Evolutionary conservation across 2,329 filamentous ascomycete species (phyloP), one percentile per base, ranked within the genome.

Genomic region (Trichoderma sp.): DNA sequence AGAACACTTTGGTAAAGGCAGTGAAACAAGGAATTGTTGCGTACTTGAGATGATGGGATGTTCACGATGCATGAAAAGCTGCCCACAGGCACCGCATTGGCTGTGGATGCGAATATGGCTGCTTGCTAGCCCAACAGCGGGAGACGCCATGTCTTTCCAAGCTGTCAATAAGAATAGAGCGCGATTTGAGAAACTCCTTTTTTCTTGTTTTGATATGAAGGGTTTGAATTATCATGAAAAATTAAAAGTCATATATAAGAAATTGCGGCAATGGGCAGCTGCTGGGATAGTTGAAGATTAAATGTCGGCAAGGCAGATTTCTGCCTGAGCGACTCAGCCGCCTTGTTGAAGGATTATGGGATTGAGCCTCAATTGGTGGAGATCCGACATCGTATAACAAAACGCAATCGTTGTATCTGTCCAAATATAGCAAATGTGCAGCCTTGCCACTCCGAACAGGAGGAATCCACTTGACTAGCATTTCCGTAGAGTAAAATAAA

Each of bases 51-150:
- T 4, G 47, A 68, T 47, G 8, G 43, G 7, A 24, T 3, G 4
- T 31, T 68, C 57, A 24, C 57, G 56, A 55, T 31, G 43, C 47
- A n/a, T 4, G 16, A 68, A 68, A 4, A 68, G 47, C 21, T 68
- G 56, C 19, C 65, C 49, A 40, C 65, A 68, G 3, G 65, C 65
- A 33, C 55, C 65, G 10, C 65, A 68, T 10, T 68, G 65, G 13
- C 5, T 8, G 33, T 61, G 43, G 7, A 68, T 61, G 10, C 27
- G 58, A 11, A 40, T 7, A 21, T 47, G 43, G 5, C 4, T 5
- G 35, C 2, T 40, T 16, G 13, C 35, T 16, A 2, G 37, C 16
- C 5, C 37, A 16, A 4, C 16, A 1, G 35, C 35, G 13, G 11
- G 35, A 37, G 35, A 14, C n/a, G 14, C 40, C 33, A 27, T 53